A percentile compares a stretch with the other conserved stretches of the same genome.
phyloP scores from a whole-genome alignment of 352 stramenopile genomes.

The Globisporangium viniferum region DNA sequence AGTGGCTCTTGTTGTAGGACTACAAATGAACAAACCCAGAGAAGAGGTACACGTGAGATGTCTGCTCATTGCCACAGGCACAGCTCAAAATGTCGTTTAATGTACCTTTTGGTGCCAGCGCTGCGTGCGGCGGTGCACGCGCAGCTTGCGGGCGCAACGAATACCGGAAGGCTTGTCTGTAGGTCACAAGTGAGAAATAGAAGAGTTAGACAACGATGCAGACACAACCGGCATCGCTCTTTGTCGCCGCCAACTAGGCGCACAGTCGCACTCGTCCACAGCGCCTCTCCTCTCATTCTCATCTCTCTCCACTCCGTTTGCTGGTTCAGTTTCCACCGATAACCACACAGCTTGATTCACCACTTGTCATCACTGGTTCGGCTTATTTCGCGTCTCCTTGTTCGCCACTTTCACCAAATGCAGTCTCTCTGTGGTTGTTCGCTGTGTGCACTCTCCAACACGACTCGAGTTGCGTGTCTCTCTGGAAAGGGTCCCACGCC shows the following conservation, averaged over 20 bases:
- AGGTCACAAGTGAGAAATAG: background rate
- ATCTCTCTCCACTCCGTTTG: slow-evolving; percentile 4
- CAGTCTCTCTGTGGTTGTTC: background rate
- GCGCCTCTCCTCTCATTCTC: background rate
- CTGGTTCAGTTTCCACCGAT: too few species aligned
- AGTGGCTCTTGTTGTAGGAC: slow-evolving; percentile 99
- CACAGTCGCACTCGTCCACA: background rate
- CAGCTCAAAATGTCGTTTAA: background rate
- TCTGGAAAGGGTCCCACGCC: too few species aligned
- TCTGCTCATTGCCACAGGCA: background rate
- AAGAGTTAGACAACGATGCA: background rate
- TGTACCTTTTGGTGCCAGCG: slow-evolving; percentile 95
- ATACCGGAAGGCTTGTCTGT: slow-evolving; percentile 99
- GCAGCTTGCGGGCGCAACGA: slow-evolving; percentile 99
- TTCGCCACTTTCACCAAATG: background rate
- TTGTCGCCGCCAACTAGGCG: background rate
- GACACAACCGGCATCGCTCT: background rate
- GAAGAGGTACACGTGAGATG: background rate
- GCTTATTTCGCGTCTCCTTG: background rate
- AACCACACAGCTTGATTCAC: background rate
- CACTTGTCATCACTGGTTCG: background rate
- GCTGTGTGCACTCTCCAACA: background rate
- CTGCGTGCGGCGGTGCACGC: slow-evolving; percentile 97
- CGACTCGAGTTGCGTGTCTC: too few species aligned
- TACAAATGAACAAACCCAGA: slow-evolving; percentile 4